Base-by-base conservation (phyloP, 2,329 filamentous ascomycete species). In the Dactylonectria macrodidyma region DNA sequence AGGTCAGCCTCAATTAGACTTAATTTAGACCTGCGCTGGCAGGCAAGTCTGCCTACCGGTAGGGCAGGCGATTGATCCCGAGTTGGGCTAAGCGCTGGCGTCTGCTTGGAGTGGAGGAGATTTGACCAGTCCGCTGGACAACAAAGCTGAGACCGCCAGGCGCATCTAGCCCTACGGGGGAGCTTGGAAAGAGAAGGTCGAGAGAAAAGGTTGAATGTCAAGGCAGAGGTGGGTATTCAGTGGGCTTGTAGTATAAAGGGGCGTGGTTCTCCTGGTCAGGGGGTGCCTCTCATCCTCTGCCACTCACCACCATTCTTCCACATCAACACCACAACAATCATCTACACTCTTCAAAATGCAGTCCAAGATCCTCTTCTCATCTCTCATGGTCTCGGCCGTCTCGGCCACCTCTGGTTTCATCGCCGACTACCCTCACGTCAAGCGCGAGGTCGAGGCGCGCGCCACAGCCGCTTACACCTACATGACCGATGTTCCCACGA, bases 391-490 rank as follows among this genome's bases (percentile, higher is more conserved):
- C 51, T 65, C 77, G 5, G 78, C 76, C 68, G 71, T 72, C 16
- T 71, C 73, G 55, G 70, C 75, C 64, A 44, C 66, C 64, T 36
- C 65, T 61, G 73, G 77, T 71, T 75, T 76, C 72, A 74, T 77
- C 69, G 69, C 72, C 69, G 69, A 72, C n/a, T 73, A 78, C 56
- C 72, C 75, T 44, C 70, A 76, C 61, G 70, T 76, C 72, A 73
- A 72, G 67, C 76, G 74, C 62, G 71, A 71, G 54, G 61, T 78
- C 56, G 50, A 71, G 2, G 73, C 78, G 8, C 78, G 78, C 52
- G 65, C 65, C 65, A 68, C 65, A 7, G 34, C 12, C 36, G 62
- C 59, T 10, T 30, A 41, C 14, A 30, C 2, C 4, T 30, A 30
- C 26, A 30, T 30, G 26, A 30, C 26, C 7, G 26, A 4, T 4